Evolutionary conservation across 176 grass and related monocot genomes (phyloP).

Genomic region (Triticum timopheevii): DNA sequence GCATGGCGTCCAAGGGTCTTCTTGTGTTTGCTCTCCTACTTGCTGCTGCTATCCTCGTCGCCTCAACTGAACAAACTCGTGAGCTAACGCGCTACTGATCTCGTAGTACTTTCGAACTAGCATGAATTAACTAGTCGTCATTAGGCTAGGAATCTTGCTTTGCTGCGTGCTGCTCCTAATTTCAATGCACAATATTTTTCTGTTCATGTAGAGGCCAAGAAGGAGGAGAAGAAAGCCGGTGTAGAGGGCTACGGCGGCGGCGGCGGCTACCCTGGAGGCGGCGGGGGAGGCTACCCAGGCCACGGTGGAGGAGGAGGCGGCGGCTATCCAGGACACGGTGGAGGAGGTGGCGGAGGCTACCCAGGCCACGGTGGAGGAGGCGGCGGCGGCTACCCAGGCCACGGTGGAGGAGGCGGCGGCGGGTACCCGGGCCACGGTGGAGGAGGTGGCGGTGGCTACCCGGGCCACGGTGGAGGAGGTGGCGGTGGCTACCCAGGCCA

Average conservation of each 20-base stretch:
- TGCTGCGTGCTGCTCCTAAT: not conserved
- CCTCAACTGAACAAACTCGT: slow-evolving; percentile 43
- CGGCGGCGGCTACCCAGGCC: too few species aligned
- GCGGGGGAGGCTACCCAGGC: too few species aligned
- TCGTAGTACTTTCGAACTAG: not conserved
- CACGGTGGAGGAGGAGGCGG: not conserved
- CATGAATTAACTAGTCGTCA: not conserved
- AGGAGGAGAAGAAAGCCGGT: not conserved
- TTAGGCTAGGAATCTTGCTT: not conserved
- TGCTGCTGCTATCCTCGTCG: slow-evolving; percentile 39
- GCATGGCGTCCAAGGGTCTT: slow-evolving; percentile 51
- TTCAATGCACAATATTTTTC: not conserved
- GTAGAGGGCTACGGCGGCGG: slow-evolving; percentile 19
- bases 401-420: too few species aligned
- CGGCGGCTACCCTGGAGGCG: too few species aligned
- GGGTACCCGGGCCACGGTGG: too few species aligned
- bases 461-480: too few species aligned
- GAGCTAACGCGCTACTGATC: not conserved
- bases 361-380: not conserved
- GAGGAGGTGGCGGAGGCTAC: not conserved
- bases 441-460: not conserved
- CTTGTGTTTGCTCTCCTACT: slow-evolving; percentile 47
- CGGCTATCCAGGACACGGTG: not conserved
- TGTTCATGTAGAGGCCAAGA: slow-evolving; percentile 10
- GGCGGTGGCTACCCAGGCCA: too few species aligned